Base-by-base conservation (phyloP, 306 rosid species). In the Acacia melanoxylon region DNA sequence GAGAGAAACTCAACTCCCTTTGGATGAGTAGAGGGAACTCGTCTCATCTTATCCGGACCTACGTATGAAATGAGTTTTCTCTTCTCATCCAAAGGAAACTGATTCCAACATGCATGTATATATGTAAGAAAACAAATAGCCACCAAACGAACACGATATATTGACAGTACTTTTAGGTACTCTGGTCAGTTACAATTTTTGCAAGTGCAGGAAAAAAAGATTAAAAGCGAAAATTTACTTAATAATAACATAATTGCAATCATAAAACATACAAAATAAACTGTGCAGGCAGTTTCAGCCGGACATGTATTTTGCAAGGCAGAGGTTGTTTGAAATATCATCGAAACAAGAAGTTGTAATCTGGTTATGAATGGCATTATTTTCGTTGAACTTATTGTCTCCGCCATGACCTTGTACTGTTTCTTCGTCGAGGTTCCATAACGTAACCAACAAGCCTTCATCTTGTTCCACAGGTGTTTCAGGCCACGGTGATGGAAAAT, bases 351-450 rank as follows among this genome's bases (percentile, higher is more conserved):
- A 56, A 25, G 66, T 33, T 44, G 12, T 24, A 56, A 54, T 76
- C 11, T 79, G 74, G 51, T 66, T 51, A 19, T 41, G 73, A 52
- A 72, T 49, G 59, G 46, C 52, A 81, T 40, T 33, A 81, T 40
- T 33, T 72, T 75, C 72, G 81, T n/a, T 52, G 78, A 74, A 68
- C 71, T 51, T 8, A 52, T 52, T 52, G 62, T 56, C 13, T 25
- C 62, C 27, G 10, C 72, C 62, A 51, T 72, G 52, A 24, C 46
- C 65, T 17, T 49, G 76, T 48, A 51, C 22, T 45, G 49, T 22
- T 45, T 83, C 17, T 24, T 24, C 92, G 4, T 84, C 92, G 3
- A 89, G 83, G 75, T 89, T 81, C 95, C 93, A 91, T 10, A 85
- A 89, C 66, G 74, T 72, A 41, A 49, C 82, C 89, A 75, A 88